Conservation (phyloP, 2,329 filamentous ascomycete genomes). For the Cryphonectria japonica region DNA sequence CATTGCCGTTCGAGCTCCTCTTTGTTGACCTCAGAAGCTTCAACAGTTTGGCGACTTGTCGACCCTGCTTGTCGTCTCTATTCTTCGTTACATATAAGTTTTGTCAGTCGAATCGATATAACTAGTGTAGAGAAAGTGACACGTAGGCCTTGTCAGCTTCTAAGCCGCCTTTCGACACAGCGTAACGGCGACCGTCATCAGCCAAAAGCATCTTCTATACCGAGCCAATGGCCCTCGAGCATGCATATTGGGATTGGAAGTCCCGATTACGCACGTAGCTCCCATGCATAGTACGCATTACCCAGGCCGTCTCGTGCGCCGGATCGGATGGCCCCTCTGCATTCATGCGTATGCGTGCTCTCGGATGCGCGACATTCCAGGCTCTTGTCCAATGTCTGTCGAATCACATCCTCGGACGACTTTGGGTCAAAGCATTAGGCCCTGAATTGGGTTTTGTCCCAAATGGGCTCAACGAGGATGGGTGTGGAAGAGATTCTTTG, state of each 20-base stretch:
- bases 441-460: neutral
- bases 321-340: neutral
- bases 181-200: neutral
- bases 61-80: neutral
- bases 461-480: neutral
- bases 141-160: neutral
- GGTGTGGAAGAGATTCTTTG: neutral
- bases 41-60: neutral
- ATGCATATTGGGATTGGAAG: neutral
- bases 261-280: neutral
- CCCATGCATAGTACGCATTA: neutral
- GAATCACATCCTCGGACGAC: neutral
- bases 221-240: neutral
- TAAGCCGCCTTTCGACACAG: neutral
- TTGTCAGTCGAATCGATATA: neutral
- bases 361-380: slow-evolving; percentile 3
- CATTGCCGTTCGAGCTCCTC: slow-evolving; percentile 3
- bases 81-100: neutral
- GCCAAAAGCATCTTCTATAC: neutral
- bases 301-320: neutral
- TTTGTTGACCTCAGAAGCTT: neutral
- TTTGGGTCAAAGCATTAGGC: neutral
- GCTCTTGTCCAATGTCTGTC: neutral
- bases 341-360: neutral
- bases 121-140: neutral